Evolutionary conservation across 2,329 filamentous ascomycete species (phyloP), one percentile per base, ranked within the genome.

Genomic region (Rhexocercosporidium sp.): DNA sequence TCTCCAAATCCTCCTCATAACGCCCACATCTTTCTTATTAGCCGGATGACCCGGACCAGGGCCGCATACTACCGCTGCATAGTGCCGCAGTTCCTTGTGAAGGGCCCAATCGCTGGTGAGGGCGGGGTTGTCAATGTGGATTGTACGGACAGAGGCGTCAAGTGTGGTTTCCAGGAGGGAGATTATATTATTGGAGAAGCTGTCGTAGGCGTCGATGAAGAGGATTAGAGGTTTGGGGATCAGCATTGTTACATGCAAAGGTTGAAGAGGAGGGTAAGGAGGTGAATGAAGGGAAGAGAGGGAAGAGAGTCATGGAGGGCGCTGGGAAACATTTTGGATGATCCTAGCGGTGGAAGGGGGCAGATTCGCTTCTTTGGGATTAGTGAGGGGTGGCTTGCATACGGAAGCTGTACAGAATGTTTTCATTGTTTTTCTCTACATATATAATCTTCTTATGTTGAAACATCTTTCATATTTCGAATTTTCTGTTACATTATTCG

Each of bases 141-240:
- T 83, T 51, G 92, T 86, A 54, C 86, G 86, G 39, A 97, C 90
- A 18, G 89, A 83, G 22, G 87, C 91, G 67, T 85, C 81, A 9
- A 97, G 84, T 3, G 88, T 84, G 3, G 90, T 88, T 73, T 91
- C 86, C 56, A 98, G 84, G 39, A 97, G 86, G 6, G 92, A 90
- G 62, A 96, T 89, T 75, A 98, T 96, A 81, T 97, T 98, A 81
- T 97, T 94, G 64, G 94, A 93, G 80, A 97, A 99, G 49, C 94
- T 97, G 82, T 99, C 96, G 80, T 97, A 97, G 69, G 95, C 94
- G 79, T 98, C 96, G 72, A 99, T 85, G 80, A 97, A 97, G 70
- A 98, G 87, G 69, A 98, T 91, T 20, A 72, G 66, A 49, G 77
- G 73, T 66, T 77, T 76, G 8, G 69, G 62, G 16, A 69, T 65